Conservation (phyloP, 2,329 filamentous ascomycete genomes). For the Aspergillus fructus region DNA sequence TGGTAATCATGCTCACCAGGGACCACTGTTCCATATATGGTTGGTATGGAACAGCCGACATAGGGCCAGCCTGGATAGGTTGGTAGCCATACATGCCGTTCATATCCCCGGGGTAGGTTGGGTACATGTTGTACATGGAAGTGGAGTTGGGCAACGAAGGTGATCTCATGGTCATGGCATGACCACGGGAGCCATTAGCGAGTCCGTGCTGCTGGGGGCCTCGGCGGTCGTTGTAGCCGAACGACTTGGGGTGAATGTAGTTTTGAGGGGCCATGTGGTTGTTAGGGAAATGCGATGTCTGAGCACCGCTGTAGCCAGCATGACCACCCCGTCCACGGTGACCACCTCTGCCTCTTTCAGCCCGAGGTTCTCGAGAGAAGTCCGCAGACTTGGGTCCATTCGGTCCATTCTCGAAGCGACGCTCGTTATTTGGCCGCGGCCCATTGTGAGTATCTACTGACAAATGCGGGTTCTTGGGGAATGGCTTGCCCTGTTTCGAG, state of each 20-base stretch:
- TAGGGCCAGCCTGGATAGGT: conserved; percentile 51
- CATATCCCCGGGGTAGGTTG: conserved; percentile 42
- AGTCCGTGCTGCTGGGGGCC: conserved; percentile 39
- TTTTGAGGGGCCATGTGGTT: conserved; percentile 40
- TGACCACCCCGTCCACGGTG: conserved; percentile 41
- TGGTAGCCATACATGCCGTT: conserved; percentile 59
- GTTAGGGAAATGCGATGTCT: conserved; percentile 41
- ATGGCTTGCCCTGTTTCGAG: conserved; percentile 35
- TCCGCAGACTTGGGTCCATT: conserved; percentile 40
- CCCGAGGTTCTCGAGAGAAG: conserved; percentile 36
- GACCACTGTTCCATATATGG: conserved; percentile 59
- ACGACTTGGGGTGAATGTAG: conserved; percentile 42
- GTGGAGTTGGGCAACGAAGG: conserved; percentile 60
- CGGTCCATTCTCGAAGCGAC: conserved; percentile 39
- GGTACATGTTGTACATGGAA: conserved; percentile 50
- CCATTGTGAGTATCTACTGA: conserved; percentile 35
- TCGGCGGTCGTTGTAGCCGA: conserved; percentile 43
- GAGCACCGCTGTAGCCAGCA: conserved; percentile 32
- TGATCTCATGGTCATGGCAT: conserved; percentile 56
- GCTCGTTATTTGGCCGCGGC: conserved; percentile 32
- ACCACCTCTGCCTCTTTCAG: conserved; percentile 40
- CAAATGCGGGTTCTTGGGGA: conserved; percentile 29
- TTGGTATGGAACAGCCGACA: conserved; percentile 50
- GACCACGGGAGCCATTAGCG: conserved; percentile 43
- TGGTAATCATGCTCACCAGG: conserved; percentile 58